Conservation (phyloP, 2,329 filamentous ascomycete species). For the Xylaria sp. region DNA sequence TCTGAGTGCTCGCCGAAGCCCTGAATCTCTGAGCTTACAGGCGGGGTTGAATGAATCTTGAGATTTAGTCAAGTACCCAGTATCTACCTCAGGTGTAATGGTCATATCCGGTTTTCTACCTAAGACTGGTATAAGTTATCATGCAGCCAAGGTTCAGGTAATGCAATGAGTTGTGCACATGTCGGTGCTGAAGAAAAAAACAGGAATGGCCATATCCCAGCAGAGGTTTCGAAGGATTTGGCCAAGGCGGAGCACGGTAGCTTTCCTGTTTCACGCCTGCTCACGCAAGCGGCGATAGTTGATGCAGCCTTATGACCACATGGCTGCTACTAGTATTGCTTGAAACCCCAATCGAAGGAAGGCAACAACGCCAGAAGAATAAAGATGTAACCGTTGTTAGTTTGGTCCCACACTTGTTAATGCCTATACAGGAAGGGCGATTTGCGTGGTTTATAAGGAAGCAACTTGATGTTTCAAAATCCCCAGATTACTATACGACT, state of each 20-base stretch:
- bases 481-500: no score
- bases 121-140: slow-evolving; percentile 1
- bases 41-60: not conserved
- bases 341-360: not conserved
- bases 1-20: slow-evolving; percentile 1
- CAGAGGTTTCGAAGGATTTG: not conserved
- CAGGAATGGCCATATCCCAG: not conserved
- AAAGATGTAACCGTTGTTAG: not conserved
- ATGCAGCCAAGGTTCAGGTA: not conserved
- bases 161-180: not conserved
- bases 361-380: not conserved
- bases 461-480: no score
- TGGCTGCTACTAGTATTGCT: not conserved
- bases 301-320: slow-evolving; percentile 23
- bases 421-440: no score
- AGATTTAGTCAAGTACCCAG: not conserved
- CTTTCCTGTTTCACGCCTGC: slow-evolving; percentile 27
- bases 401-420: no score
- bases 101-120: not conserved
- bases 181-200: not conserved
- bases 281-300: slow-evolving; percentile 4
- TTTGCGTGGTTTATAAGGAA: no score
- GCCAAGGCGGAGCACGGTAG: slow-evolving; percentile 1
- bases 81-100: not conserved
- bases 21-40: slow-evolving; percentile 2